Evolutionary conservation across 768 basidiomycete species (phyloP), one percentile per base, ranked within the genome.

Genomic region (Boletus rubroflammeus): DNA sequence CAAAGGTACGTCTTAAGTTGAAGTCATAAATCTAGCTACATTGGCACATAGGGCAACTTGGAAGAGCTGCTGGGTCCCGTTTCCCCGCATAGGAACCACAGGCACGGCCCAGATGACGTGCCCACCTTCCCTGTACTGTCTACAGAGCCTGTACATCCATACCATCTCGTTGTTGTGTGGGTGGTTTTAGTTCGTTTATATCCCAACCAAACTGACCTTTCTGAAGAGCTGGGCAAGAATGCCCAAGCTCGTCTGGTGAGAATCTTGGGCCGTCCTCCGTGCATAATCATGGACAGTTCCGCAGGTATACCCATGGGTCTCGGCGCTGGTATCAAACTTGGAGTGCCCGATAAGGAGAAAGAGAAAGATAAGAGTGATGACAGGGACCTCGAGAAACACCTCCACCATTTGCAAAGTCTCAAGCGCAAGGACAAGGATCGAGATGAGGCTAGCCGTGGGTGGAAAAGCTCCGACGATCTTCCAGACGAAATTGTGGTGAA

Each of bases 101-200:
- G 60, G 36, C 58, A 57, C 10, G 56, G 70, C 19, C 51, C 63
- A 34, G 59, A 59, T 38, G 70, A 66, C 32, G 45, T 42, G 3
- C 38, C 69, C 50, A 48, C 62, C 2, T 68, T 87, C 17, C 82
- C 84, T 7, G 66, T 65, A 32, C 70, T 90, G 21, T 65, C 80
- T 7, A 53, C 72, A 1, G 84, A 84, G 41, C 68, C 73, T 13
- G 66, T 67, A 14, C 89, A 91, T 67, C 85, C 87, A 14, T 90
- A 88, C 67, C 89, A 92, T 67, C 69, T 91, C 19, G 73, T 92
- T n/a, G 81, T 90, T 11, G 77, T 91, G 88, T 90, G 67, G 69
- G 86, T 72, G 13, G 7, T 41, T 17, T 38, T 47, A 7, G 42
- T 51, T 43, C 50, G 21, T 34, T 32, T 55, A 50, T 44, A 43